Percentiles rank a stretch among this genome's conserved stretches.
These are phyloP conservation scores for Madurella mycetomatis DNA, from an alignment of 2,329 filamentous ascomycete genomes.

Conservation along the genomic window DNA sequence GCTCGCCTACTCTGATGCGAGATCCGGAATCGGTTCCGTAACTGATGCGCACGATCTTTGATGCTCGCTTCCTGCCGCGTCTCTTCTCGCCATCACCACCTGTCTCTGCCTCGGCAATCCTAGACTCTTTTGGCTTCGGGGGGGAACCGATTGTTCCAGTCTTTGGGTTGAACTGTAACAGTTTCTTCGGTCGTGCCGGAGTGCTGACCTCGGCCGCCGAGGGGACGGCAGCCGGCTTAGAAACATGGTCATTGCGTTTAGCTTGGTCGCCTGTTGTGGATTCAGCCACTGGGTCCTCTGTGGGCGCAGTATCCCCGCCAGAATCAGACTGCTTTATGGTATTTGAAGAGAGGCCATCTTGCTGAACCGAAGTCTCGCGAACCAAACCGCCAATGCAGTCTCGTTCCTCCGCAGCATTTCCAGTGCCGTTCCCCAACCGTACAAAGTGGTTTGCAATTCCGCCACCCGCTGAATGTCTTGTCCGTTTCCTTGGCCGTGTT, in stretches of 20 bases:
- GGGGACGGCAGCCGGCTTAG: neutral
- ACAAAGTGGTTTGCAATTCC: conserved; percentile 28
- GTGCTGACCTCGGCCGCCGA: neutral
- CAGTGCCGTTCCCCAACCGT: conserved; percentile 13
- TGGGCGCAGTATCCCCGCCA: neutral
- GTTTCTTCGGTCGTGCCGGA: conserved; percentile 39
- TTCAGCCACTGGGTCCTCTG: neutral
- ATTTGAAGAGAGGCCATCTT: neutral
- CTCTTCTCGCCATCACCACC: conserved; percentile 19
- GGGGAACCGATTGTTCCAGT: conserved; percentile 61
- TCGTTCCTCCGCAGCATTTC: conserved; percentile 12
- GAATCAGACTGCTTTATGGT: neutral
- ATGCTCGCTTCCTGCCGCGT: conserved; percentile 35
- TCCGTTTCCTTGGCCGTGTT: conserved; percentile 25
- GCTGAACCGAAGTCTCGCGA: neutral
- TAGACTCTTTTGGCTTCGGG: conserved; percentile 46
- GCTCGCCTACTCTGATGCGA: conserved; percentile 49
- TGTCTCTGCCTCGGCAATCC: conserved; percentile 17
- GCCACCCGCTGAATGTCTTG: conserved; percentile 11
- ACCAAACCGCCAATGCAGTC: neutral
- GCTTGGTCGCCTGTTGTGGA: neutral
- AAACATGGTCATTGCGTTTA: neutral
- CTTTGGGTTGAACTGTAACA: conserved; percentile 54
- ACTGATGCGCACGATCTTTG: conserved; percentile 49
- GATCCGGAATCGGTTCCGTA: conserved; percentile 52